Conservation (phyloP, 257 asterid genomes). For the Nyctanthes arbortristis region DNA sequence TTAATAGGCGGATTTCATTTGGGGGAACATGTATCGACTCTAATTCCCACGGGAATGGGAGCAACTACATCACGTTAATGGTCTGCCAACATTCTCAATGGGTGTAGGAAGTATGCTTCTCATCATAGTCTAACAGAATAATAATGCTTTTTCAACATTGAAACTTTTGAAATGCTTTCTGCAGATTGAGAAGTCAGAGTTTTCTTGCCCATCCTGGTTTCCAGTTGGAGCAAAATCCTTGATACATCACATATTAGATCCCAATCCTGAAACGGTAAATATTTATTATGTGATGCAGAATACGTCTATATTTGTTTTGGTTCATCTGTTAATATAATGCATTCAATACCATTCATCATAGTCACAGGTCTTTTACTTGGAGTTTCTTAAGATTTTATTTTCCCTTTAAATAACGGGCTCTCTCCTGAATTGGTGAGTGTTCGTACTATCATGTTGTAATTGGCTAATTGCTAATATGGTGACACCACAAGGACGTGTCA, state of each 20-base stretch:
- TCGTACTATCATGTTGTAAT: slow-evolving; percentile 1
- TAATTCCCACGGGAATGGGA: slow-evolving; percentile 7
- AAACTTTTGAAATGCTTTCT: slow-evolving; percentile 23
- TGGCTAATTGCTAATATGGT: slow-evolving; percentile 15
- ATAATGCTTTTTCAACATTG: slow-evolving; percentile 8
- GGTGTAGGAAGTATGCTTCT: slow-evolving; percentile 4
- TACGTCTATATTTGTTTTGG: not conserved
- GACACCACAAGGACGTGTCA: not conserved
- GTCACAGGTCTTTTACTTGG: not conserved
- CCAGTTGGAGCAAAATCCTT: slow-evolving; percentile 94
- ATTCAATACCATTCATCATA: slow-evolving; percentile 4
- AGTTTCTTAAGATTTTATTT: not conserved
- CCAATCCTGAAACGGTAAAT: slow-evolving; percentile 82
- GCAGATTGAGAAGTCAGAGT: slow-evolving; percentile 92
- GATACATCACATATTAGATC: slow-evolving; percentile 77
- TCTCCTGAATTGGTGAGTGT: slow-evolving; percentile 3
- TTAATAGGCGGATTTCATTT: slow-evolving; percentile 5
- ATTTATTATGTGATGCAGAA: slow-evolving; percentile 14
- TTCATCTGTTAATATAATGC: not conserved
- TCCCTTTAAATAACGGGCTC: not conserved
- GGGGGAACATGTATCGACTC: slow-evolving; percentile 2
- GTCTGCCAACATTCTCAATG: not conserved
- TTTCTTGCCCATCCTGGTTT: slow-evolving; percentile 92
- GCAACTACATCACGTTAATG: not conserved
- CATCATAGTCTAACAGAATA: slow-evolving; percentile 1